Evolutionary conservation across 2,329 filamentous ascomycete genomes (phyloP), one percentile per base, ranked within the genome.

Genomic region (Colletotrichum acutatum): DNA sequence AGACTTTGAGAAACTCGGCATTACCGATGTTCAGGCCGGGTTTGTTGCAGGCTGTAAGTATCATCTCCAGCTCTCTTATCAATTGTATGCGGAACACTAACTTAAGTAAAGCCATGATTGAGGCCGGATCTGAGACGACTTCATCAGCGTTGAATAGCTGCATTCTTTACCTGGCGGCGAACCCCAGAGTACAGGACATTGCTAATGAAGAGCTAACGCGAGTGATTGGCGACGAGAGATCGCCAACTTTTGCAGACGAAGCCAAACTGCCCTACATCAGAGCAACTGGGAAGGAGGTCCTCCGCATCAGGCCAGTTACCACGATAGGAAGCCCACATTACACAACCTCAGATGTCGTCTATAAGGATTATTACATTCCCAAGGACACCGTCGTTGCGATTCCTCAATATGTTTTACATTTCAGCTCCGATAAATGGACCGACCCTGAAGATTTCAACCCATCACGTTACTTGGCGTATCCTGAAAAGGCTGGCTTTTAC

Each of bases 241-340:
- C 42, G 19, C 42, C 42, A 49, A 49, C 42, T 9, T 49, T 49
- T 49, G 16, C 42, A 22, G 42, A 49, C 3, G 42, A 49, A 22
- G 7, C 42, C 1, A 49, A 8, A 8, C 7, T 49, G 19, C 42
- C 42, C 19, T 49, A 49, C 8, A 49, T 49, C 19, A 49, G 42
- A 49, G 5, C 54, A 34, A 83, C 88, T 14, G 84, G 90, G 32
- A 89, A 90, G 72, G 89, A 91, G 74, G 83, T 86, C 2, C 79
- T 90, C 8, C 83, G 42, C 19, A 49, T 49, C 19, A 7, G 42
- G 42, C 42, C 42, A 22, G 42, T 49, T 8, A 49, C 42, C 19
- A 49, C 42, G 19, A 49, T 49, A n/a, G 42, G 42, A 4, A 49
- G 42, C 0, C 42, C 42, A 3, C 42, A 49, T 22, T 49, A 49